phyloP scores from a whole-genome alignment of 2,329 filamentous ascomycete genomes.

The Cercospora brassicicola region DNA sequence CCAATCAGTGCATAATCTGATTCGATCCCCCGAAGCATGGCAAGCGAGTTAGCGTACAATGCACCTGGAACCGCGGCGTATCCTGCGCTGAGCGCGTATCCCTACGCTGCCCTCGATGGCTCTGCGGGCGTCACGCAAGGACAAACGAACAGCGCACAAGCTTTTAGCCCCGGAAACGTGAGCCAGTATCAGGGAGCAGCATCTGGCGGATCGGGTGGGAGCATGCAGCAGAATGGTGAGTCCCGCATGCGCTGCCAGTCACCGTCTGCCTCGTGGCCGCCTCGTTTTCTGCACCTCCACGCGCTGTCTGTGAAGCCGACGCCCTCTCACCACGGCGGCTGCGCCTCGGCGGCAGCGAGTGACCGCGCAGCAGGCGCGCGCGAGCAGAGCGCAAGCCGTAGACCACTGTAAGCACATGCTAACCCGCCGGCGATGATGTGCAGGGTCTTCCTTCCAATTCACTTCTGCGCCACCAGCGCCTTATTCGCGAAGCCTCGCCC shows the following conservation, averaged over 20 bases:
- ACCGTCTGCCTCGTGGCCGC: background rate
- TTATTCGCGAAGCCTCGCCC: constrained; percentile 3
- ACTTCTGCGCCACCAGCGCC: constrained; percentile 5
- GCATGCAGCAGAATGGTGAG: constrained; percentile 15
- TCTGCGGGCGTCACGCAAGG: background rate
- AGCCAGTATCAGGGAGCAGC: constrained; percentile 9
- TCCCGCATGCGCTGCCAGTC: background rate
- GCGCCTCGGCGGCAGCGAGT: background rate
- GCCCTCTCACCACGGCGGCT: background rate
- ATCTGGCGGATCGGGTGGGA: constrained; percentile 1
- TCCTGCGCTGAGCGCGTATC: background rate
- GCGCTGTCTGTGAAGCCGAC: background rate
- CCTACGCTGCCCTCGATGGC: constrained; percentile 1
- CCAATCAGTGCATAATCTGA: constrained; percentile 6
- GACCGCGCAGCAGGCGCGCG: background rate
- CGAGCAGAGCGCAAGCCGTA: background rate
- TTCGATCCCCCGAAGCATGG: constrained; percentile 6
- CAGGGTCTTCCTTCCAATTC: constrained; percentile 13
- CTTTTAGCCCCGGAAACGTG: constrained; percentile 10
- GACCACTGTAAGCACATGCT: constrained; percentile 4
- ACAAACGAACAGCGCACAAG: constrained; percentile 11
- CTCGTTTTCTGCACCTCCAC: background rate
- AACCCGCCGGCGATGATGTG: constrained; percentile 1
- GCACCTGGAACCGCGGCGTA: background rate
- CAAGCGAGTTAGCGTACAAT: constrained; percentile 8